Evolutionary conservation across 257 asterid species (phyloP), one percentile per base, ranked within the genome.

Genomic region (Scutellaria minor): DNA sequence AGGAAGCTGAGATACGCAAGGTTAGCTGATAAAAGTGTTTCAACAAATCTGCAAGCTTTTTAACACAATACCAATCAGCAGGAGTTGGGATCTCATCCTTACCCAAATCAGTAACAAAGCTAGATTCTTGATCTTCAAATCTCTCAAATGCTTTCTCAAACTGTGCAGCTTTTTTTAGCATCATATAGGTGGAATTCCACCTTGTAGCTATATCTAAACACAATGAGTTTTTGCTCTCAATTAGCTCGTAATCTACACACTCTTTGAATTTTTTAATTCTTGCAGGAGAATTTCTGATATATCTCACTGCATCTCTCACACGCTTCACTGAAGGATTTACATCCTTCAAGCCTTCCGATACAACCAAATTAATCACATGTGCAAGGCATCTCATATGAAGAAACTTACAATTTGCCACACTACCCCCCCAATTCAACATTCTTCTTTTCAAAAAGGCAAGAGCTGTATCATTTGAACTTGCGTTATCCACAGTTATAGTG

Each of bases 81-180:
- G 40, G 5, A 18, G 0, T 56, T 5, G 62, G 9, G 10, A 56
- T 39, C 39, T 0, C 62, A 18, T 56, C 39, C 13, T 20, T 11
- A 3, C 13, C 62, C 35, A 56, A 56, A 22, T 56, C 62, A 18
- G 40, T 6, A 9, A 27, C 37, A 56, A 56, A 18, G 39, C 2
- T 15, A 1, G 31, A n/a, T 3, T 56, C 62, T 56, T 56, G 62
- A 10, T 56, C 62, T 22, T 18, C 62, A 22, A 3, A 56, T 3
- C 63, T 56, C 63, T 56, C 63, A 56, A 56, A 22, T 22, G 63
- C 41, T 2, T 56, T 56, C 7, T 56, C 41, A 56, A 56, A 56
- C 8, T 8, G 40, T 56, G 40, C 7, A n/a, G 10, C 31, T 18
- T 4, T 18, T 20, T 56, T 56, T 56, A 22, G 11, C 62, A 56